phyloP scores from a whole-genome alignment of 495 filamentous ascomycete species.

The Hypoxylon perforatum region DNA sequence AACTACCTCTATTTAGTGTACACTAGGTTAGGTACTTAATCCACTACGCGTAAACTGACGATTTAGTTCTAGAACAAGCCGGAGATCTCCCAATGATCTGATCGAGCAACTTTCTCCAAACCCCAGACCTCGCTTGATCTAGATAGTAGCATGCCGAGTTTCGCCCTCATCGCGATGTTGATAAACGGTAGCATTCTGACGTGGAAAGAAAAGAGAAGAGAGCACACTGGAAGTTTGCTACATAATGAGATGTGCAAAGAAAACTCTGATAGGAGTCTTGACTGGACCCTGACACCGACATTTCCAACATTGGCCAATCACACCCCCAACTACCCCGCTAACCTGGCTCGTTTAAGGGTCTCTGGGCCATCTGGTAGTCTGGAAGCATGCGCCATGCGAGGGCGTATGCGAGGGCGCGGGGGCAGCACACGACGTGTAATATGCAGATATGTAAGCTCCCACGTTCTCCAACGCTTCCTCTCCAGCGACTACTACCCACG shows the following conservation, averaged over 20 bases:
- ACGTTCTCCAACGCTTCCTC: conserved; percentile 16
- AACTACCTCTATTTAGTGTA: too few relatives aligned
- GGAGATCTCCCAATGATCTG: too few relatives aligned
- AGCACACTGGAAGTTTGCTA: neutral
- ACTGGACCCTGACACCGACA: conserved; percentile 32
- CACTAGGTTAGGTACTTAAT: too few relatives aligned
- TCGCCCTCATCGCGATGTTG: neutral
- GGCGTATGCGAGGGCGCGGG: conserved; percentile 14
- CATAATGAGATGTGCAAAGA: too few relatives aligned
- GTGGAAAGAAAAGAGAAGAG: neutral
- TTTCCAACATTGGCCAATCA: conserved; percentile 32
- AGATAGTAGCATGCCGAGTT: too few relatives aligned
- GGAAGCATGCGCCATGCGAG: too few relatives aligned
- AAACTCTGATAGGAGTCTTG: conserved; percentile 17
- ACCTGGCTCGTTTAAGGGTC: neutral
- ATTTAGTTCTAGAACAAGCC: too few relatives aligned
- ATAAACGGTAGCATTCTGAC: too few relatives aligned
- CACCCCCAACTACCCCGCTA: conserved; percentile 32
- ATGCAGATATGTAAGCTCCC: conserved; percentile 4
- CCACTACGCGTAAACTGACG: too few relatives aligned
- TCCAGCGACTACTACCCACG: conserved; percentile 15
- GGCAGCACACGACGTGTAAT: conserved; percentile 30
- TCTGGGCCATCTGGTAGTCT: neutral
- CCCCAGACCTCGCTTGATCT: too few relatives aligned
- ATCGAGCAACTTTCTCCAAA: too few relatives aligned